Base-by-base conservation (phyloP, 2,329 filamentous ascomycete species). In the Madurella mycetomatis region DNA sequence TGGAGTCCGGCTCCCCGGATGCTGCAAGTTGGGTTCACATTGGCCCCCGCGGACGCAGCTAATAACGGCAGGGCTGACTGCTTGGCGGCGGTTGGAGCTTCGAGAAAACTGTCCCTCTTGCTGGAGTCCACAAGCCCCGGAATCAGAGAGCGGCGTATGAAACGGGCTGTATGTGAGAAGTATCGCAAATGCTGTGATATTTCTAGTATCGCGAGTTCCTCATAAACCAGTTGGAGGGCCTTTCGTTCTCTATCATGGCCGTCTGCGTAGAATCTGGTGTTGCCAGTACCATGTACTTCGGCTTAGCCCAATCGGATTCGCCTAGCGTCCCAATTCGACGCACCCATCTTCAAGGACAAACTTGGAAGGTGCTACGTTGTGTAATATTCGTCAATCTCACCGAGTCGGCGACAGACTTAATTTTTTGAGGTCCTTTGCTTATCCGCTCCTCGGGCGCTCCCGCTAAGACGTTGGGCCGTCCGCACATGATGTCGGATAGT, bases 61-160 rank as follows among this genome's bases (percentile, higher is more conserved):
- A 30, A 42, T 19, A 19, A 30, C 40, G 31, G 34, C 39, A 41
- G 40, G 53, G 48, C 44, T 55, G 48, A 40, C 48, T 31, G 48
- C 40, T 49, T 47, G 44, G 19, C 44, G 31, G 16, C 44, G 5
- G 34, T 37, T 15, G 34, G 11, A 37, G 34, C 13, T 37, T 37
- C 34, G 34, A 25, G 25, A 37, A 37, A 37, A 37, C 34, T 11
- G 13, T 46, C 34, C 34, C 34, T 37, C 13, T 37, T 15, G 34
- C 34, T 37, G 34, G 34, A 11, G 34, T 25, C 25, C 4, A 25
- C 25, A 25, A 25, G 25, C 25, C 25, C 7, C 25, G 34, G 34
- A 37, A 9, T 4, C 34, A 15, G 34, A 12, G 34, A 15, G 34
- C 13, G 34, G 34, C 34, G 34, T 37, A 15, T 37, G 34, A 37